Evolutionary conservation across 1,139 yeast genomes (phyloP).

Genomic region (Yamadazyma membranifaciens): DNA sequence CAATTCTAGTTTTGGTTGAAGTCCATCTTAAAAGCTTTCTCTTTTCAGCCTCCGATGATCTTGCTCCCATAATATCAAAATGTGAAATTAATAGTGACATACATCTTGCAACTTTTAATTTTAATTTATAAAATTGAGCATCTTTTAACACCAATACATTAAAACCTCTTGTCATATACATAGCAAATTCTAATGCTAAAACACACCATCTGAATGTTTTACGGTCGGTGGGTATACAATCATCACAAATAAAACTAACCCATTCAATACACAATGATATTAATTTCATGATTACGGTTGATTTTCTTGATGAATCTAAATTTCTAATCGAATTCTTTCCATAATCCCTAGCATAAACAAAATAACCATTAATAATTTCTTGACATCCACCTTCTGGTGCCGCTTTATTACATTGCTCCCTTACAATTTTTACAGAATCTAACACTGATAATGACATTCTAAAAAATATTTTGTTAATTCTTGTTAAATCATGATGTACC

Average conservation of each 20-base stretch:
- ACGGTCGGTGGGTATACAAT: slow-evolving; percentile 88
- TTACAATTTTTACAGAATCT: slow-evolving; percentile 58
- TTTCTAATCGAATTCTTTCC: slow-evolving; percentile 71
- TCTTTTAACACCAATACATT: slow-evolving; percentile 80
- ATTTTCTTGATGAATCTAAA: slow-evolving; percentile 64
- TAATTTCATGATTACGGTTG: slow-evolving; percentile 69
- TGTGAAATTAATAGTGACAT: slow-evolving; percentile 92
- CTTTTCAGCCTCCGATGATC: slow-evolving; percentile 81
- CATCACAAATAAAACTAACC: slow-evolving; percentile 92
- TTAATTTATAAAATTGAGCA: slow-evolving; percentile 69
- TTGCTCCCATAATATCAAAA: slow-evolving; percentile 97
- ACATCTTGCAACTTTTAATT: slow-evolving; percentile 88
- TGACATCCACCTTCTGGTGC: slow-evolving; percentile 59
- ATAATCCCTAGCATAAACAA: slow-evolving; percentile 79
- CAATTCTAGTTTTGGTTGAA: slow-evolving; percentile 45
- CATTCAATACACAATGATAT: slow-evolving; percentile 81
- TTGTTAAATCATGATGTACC: slow-evolving; percentile 73
- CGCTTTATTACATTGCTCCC: slow-evolving; percentile 39
- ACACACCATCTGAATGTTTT: slow-evolving; percentile 97
- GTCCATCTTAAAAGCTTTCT: slow-evolving; percentile 53
- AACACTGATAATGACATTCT: slow-evolving; percentile 68
- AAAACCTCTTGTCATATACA: slow-evolving; percentile 91
- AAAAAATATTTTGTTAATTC: slow-evolving; percentile 66
- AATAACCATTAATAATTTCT: slow-evolving; percentile 74
- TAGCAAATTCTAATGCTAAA: slow-evolving; percentile 89